Percentiles rank a stretch among this genome's conserved stretches.
Evolutionary conservation across 768 basidiomycete species (phyloP).

Genomic region (Piloderma croceum): DNA sequence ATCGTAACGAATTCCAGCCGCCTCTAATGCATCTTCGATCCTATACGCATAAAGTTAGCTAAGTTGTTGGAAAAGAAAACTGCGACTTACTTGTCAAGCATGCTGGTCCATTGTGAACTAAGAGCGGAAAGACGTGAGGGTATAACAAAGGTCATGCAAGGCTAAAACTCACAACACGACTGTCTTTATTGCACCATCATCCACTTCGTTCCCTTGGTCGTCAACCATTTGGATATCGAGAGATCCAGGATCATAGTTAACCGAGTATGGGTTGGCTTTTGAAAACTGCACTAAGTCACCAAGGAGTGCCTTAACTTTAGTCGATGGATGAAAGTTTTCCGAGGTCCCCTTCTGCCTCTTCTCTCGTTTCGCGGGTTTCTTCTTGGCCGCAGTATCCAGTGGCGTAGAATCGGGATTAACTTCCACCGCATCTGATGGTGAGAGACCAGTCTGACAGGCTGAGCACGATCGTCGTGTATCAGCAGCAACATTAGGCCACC

Average conservation of each 20-base stretch:
- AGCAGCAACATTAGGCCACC: conserved; percentile 68
- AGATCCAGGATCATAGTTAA: conserved; percentile 75
- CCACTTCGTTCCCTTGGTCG: conserved; percentile 60
- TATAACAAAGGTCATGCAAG: conserved; percentile 11
- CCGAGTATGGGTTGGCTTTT: conserved; percentile 76
- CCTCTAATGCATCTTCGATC: conserved; percentile 84
- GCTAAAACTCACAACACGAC: conserved; percentile 80
- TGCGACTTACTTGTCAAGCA: conserved; percentile 76
- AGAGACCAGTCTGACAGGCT: conserved; percentile 67
- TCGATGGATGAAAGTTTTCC: conserved; percentile 69
- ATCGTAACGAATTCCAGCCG: conserved; percentile 79
- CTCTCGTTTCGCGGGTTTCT: conserved; percentile 60
- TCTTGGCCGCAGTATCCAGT: conserved; percentile 43
- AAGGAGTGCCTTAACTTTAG: conserved; percentile 83
- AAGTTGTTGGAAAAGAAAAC: conserved; percentile 3
- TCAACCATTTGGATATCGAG: conserved; percentile 78
- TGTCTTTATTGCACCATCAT: conserved; percentile 76
- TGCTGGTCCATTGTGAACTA: conserved; percentile 92
- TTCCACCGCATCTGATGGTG: conserved; percentile 74
- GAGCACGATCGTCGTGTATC: conserved; percentile 64
- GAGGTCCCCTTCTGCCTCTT: conserved; percentile 52
- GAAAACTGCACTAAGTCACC: conserved; percentile 79
- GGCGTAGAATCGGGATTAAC: conserved; percentile 55
- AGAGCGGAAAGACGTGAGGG: conserved; percentile 9
- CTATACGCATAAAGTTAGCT: conserved; percentile 32